Percentiles rank a stretch among this genome's conserved stretches.
phyloP scores from a whole-genome alignment of 2,329 filamentous ascomycete genomes.

The Diplodia mutila region DNA sequence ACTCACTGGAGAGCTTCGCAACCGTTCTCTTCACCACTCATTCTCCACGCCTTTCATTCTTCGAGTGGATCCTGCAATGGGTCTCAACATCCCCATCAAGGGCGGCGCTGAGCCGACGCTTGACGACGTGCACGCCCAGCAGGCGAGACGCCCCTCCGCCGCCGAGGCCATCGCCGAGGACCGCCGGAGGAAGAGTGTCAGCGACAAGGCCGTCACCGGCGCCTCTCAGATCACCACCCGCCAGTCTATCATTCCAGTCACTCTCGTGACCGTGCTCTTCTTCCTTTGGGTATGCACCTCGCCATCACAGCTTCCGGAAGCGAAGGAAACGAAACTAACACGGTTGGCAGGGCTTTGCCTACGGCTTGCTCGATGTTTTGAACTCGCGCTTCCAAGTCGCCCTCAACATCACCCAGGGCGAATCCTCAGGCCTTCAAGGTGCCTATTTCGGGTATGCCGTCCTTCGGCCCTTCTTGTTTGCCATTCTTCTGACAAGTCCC shows the following conservation, averaged over 20 bases:
- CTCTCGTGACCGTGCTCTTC: constrained; percentile 53
- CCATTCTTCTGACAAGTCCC: background rate
- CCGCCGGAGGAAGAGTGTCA: constrained; percentile 40
- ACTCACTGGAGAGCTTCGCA: background rate
- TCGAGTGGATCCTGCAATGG: constrained; percentile 10
- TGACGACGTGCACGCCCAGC: constrained; percentile 42
- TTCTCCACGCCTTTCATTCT: background rate
- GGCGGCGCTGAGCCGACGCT: constrained; percentile 40
- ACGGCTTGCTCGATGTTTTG: constrained; percentile 49
- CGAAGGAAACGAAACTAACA: background rate
- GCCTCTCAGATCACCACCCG: constrained; percentile 47
- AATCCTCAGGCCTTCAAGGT: constrained; percentile 65
- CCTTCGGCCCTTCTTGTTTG: background rate
- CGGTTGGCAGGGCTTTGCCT: constrained; percentile 45
- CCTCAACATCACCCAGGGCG: constrained; percentile 52
- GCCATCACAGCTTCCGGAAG: background rate
- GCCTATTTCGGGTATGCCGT: constrained; percentile 63
- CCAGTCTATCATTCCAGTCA: constrained; percentile 54
- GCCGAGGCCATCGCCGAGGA: constrained; percentile 40
- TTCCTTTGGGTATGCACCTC: constrained; percentile 52
- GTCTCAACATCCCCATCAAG: constrained; percentile 30
- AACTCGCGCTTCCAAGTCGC: constrained; percentile 50
- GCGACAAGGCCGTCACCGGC: constrained; percentile 41
- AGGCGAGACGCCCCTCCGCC: constrained; percentile 41
- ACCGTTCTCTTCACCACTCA: background rate